Base-by-base conservation (phyloP, 805 yeast species). In the Metschnikowia koreensis region DNA sequence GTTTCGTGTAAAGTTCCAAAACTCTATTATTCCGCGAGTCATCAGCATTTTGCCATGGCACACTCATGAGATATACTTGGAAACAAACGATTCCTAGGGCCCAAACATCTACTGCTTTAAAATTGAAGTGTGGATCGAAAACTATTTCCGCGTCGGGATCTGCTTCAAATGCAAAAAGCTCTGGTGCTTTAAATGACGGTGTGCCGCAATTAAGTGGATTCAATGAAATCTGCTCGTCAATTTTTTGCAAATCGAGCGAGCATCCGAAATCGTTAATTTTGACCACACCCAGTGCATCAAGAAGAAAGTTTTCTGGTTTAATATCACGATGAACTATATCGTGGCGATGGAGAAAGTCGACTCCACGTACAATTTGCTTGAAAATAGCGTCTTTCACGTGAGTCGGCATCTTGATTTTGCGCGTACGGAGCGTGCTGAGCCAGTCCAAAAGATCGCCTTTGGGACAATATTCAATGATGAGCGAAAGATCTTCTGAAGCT, bases 161-260 rank as follows among this genome's bases (percentile, higher is more conserved):
- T 2, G 45, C 47, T 46, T 70, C 74, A 16, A 58, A 33, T 34
- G 59, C 43, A 54, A 66, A 76, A 31, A 80, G 54, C 58, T 81
- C 85, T 0, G 86, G 86, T 0, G 84, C 77, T 57, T 79, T 81
- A 64, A 79, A 81, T 7, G 81, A 74, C 26, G 69, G 69, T 1
- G 86, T 81, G 1, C 86, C 86, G 54, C 78, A 65, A 41, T 58
- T 65, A 11, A 75, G 48, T 29, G 61, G 63, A n/a, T 50, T 47
- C 7, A 64, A 55, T 17, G 58, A 55, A 11, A 60, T 51, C 15
- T 60, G 58, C 22, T 55, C 60, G n/a, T 57, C 51, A 3, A 60
- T 49, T 13, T 55, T 51, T 31, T 58, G 52, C 33, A 74, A 58
- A 56, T 76, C 70, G 12, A 79, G 49, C 12, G 80, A 74, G 64